Evolutionary conservation across 73 alveolate genomes (phyloP).

Genomic region (Tetrahymena thermophila): DNA sequence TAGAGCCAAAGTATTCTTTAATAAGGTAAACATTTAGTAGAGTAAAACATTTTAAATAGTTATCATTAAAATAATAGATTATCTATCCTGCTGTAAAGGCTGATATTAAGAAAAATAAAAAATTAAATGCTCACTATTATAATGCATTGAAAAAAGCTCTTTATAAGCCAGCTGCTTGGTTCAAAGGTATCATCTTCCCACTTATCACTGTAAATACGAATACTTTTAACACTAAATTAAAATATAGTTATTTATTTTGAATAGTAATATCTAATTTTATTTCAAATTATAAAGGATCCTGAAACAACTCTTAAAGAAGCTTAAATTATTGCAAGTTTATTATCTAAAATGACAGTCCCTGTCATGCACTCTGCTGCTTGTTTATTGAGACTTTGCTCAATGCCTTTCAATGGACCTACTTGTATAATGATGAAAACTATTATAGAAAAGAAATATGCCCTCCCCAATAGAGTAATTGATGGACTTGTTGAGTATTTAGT

Average conservation of each 20-base stretch:
- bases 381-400: constrained; percentile 67
- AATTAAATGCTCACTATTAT: constrained; percentile 82
- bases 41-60: too few species aligned
- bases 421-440: constrained; percentile 84
- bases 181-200: constrained; percentile 90
- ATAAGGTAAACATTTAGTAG: constrained; percentile 22
- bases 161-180: constrained; percentile 92
- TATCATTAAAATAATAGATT: not conserved
- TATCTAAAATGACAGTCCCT: constrained; percentile 82
- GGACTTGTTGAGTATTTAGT: constrained; percentile 76
- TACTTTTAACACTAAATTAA: not conserved
- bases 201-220: constrained; percentile 40
- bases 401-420: constrained; percentile 66
- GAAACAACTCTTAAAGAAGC: constrained; percentile 91
- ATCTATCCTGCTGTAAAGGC: constrained; percentile 77
- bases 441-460: constrained; percentile 84
- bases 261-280: not conserved
- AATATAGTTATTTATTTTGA: not conserved
- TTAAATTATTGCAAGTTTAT: constrained; percentile 79
- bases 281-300: not conserved
- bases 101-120: constrained; percentile 75
- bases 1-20: constrained; percentile 73
- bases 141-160: constrained; percentile 84
- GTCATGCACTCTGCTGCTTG: constrained; percentile 89
- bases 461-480: constrained; percentile 82